Evolutionary conservation across 495 filamentous ascomycete genomes (phyloP).

Genomic region (Beverwykella pulmonaria): DNA sequence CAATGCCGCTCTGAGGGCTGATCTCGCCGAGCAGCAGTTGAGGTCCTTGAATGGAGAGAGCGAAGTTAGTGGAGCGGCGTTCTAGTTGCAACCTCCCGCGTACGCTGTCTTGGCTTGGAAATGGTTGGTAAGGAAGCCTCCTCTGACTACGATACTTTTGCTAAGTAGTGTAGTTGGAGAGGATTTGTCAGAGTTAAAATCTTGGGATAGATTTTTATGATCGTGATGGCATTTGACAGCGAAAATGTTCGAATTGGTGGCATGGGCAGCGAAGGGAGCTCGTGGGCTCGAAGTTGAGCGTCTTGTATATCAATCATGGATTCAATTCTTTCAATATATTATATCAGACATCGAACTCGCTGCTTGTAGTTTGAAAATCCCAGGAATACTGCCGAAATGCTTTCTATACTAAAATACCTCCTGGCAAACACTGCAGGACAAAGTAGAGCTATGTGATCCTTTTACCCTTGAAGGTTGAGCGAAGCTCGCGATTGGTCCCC

Average conservation of each 20-base stretch:
- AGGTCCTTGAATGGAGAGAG: constrained; percentile 59
- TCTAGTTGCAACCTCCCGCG: constrained; percentile 7
- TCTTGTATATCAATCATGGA: not conserved
- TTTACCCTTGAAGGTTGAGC: not conserved
- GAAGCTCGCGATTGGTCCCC: constrained; percentile 4
- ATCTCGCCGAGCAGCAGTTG: constrained; percentile 64
- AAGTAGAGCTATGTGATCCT: not conserved
- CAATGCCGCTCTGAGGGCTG: constrained; percentile 60
- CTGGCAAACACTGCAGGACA: too few species aligned
- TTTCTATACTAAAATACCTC: too few species aligned
- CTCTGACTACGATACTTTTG: not conserved
- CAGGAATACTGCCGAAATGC: too few species aligned
- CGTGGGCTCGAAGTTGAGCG: not conserved
- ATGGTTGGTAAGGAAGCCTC: not conserved
- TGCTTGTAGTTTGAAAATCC: too few species aligned
- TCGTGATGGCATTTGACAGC: constrained; percentile 12
- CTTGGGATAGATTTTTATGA: constrained; percentile 1
- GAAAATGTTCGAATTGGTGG: constrained; percentile 17
- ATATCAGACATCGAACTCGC: too few species aligned
- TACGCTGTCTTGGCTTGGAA: not conserved
- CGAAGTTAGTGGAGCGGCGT: constrained; percentile 44
- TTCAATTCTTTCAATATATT: not conserved
- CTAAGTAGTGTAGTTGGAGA: not conserved
- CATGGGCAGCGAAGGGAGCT: constrained; percentile 12
- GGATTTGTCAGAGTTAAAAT: not conserved